phyloP scores from a whole-genome alignment of 1,284 basidiomycete genomes.

The Rhodotorula mucilaginosa region DNA sequence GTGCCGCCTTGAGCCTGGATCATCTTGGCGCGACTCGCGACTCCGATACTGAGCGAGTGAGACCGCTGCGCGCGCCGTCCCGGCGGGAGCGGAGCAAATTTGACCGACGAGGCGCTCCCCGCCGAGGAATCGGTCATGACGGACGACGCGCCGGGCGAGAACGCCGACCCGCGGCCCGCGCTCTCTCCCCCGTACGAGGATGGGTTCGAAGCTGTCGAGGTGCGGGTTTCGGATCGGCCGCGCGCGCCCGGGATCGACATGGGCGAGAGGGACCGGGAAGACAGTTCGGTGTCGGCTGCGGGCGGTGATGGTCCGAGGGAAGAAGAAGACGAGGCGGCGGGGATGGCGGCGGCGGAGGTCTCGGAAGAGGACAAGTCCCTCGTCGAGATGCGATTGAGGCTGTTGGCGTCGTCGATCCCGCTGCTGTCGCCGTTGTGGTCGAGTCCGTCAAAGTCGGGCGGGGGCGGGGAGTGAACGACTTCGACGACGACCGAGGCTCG shows the following conservation, averaged over 20 bases:
- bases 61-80: constrained; percentile 19
- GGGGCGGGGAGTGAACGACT: constrained; percentile 20
- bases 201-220: not conserved
- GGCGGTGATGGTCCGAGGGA: not conserved
- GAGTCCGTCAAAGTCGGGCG: constrained; percentile 13
- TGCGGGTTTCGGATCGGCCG: not conserved
- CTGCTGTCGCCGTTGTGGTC: not conserved
- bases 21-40: constrained; percentile 35
- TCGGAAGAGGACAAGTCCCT: not conserved
- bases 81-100: constrained; percentile 35
- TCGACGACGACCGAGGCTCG: constrained; percentile 20
- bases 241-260: not conserved
- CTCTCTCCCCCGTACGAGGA: not conserved
- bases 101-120: not conserved
- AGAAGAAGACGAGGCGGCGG: no score
- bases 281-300: not conserved
- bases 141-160: constrained; percentile 1
- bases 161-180: not conserved
- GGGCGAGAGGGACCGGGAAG: constrained; percentile 10
- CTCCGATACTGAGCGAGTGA: constrained; percentile 34
- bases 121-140: not conserved
- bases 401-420: not conserved
- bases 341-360: not conserved
- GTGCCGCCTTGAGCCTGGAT: constrained; percentile 26
- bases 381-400: not conserved